Evolutionary conservation across 208 protist genomes (phyloP).

Genomic region (Phytomonas francai): DNA sequence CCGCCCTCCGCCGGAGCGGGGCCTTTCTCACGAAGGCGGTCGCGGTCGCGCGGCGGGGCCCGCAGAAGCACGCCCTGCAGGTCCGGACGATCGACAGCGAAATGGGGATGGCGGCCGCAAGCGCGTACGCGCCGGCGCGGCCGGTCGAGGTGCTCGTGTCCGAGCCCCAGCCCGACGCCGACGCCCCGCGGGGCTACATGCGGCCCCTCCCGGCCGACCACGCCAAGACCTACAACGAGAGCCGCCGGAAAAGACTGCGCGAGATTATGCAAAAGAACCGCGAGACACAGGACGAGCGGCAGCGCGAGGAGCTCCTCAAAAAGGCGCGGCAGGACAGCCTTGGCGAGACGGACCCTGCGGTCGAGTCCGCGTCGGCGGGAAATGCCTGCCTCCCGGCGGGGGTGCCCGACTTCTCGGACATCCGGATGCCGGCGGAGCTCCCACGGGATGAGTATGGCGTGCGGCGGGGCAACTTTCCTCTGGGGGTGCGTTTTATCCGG

Average conservation of each 20-base stretch:
- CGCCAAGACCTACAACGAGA: slow-evolving; percentile 53
- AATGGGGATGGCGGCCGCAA: slow-evolving; percentile 79
- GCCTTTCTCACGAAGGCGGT: slow-evolving; percentile 69
- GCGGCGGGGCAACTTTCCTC: slow-evolving; percentile 79
- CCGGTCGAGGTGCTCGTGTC: slow-evolving; percentile 74
- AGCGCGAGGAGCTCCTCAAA: slow-evolving; percentile 61
- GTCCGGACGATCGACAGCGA: slow-evolving; percentile 88
- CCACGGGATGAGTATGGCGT: slow-evolving; percentile 88
- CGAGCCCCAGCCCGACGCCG: slow-evolving; percentile 49
- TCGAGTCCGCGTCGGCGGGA: slow-evolving; percentile 4
- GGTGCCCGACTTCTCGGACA: slow-evolving; percentile 53
- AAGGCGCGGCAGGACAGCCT: slow-evolving; percentile 26
- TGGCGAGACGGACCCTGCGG: background rate
- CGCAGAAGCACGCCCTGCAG: slow-evolving; percentile 61
- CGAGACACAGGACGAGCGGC: slow-evolving; percentile 60
- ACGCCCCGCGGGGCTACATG: slow-evolving; percentile 78
- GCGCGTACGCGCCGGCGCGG: slow-evolving; percentile 73
- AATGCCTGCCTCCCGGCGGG: background rate
- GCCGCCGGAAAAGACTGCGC: slow-evolving; percentile 66
- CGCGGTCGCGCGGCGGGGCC: slow-evolving; percentile 31
- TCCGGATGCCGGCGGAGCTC: slow-evolving; percentile 82
- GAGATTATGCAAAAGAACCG: slow-evolving; percentile 80
- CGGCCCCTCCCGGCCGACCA: slow-evolving; percentile 64
- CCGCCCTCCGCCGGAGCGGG: slow-evolving; percentile 48
- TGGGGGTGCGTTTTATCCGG: slow-evolving; percentile 87